Percentiles rank a stretch among this genome's conserved stretches.
Evolutionary conservation across 2,329 filamentous ascomycete species (phyloP).

Genomic region (Arthrobotrys sphaeroides): DNA sequence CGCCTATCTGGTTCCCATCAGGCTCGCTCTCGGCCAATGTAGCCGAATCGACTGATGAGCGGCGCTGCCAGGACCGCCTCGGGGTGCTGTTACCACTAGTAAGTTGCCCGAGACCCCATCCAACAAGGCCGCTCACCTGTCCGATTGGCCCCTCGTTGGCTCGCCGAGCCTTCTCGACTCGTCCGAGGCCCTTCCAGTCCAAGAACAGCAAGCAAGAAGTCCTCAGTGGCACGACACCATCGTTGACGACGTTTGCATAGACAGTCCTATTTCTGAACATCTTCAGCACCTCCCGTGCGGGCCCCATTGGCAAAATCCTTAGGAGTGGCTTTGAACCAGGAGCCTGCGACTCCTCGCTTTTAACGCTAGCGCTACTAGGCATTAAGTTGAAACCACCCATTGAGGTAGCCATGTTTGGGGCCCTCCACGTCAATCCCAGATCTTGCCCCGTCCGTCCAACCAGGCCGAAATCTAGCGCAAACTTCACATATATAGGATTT

Average conservation of each 20-base stretch:
- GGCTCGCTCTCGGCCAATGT: slow-evolving; percentile 34
- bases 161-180: slow-evolving; percentile 91
- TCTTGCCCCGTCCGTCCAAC: slow-evolving; percentile 97
- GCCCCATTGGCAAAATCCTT: slow-evolving; percentile 87
- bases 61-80: slow-evolving; percentile 38
- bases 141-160: slow-evolving; percentile 72
- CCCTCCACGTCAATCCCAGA: slow-evolving; percentile 90
- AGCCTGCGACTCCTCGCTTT: slow-evolving; percentile 71
- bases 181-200: slow-evolving; percentile 92
- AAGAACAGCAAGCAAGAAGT: slow-evolving; percentile 97
- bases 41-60: slow-evolving; percentile 38
- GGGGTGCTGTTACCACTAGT: slow-evolving; percentile 61
- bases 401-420: slow-evolving; percentile 77
- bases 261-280: slow-evolving; percentile 91
- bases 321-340: slow-evolving; percentile 88
- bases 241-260: slow-evolving; percentile 97
- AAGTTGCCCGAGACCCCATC: slow-evolving; percentile 93
- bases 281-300: slow-evolving; percentile 84
- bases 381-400: slow-evolving; percentile 53
- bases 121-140: slow-evolving; percentile 88
- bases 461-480: slow-evolving; percentile 93
- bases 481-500: slow-evolving; percentile 96
- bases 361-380: slow-evolving; percentile 56
- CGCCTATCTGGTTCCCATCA: slow-evolving; percentile 6
- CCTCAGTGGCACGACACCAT: slow-evolving; percentile 92